These are phyloP conservation scores for Ceriops tagal DNA, from an alignment of 345 rosid species.

Conservation along the genomic window DNA sequence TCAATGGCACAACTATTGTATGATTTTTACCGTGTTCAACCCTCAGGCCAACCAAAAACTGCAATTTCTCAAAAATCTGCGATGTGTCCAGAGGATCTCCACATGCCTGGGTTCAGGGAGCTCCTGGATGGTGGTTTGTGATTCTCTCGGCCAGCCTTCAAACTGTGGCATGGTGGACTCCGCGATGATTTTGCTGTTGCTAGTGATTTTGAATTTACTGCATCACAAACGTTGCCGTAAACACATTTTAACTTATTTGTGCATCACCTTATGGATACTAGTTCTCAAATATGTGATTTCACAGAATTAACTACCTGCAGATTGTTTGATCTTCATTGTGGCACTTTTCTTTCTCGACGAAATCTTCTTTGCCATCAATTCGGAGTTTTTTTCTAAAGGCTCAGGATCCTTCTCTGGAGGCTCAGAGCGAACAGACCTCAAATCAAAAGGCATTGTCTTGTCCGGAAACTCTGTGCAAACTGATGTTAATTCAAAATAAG, in stretches of 20 bases:
- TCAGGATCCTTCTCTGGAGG: constrained; percentile 26
- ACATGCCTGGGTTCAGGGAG: constrained; percentile 27
- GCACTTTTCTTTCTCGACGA: constrained; percentile 30
- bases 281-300: neutral
- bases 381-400: constrained; percentile 18
- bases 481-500: constrained; percentile 40
- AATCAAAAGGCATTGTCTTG: constrained; percentile 23
- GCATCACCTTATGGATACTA: neutral
- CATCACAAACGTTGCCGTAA: neutral
- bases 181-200: constrained; percentile 28
- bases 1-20: too few relatives aligned
- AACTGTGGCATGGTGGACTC: constrained; percentile 33
- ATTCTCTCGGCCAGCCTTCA: constrained; percentile 23
- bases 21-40: too few relatives aligned
- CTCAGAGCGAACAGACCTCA: constrained; percentile 41
- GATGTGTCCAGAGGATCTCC: constrained; percentile 34
- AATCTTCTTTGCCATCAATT: constrained; percentile 30
- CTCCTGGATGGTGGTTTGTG: constrained; percentile 19
- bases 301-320: constrained; percentile 35
- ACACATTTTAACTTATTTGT: neutral
- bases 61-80: constrained; percentile 28
- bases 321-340: constrained; percentile 27
- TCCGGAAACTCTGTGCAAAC: constrained; percentile 17
- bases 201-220: constrained; percentile 21
- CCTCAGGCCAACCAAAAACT: constrained; percentile 4